Evolutionary conservation across 441 rosid species (phyloP), one percentile per base, ranked within the genome.

Genomic region (Manihot esculenta): DNA sequence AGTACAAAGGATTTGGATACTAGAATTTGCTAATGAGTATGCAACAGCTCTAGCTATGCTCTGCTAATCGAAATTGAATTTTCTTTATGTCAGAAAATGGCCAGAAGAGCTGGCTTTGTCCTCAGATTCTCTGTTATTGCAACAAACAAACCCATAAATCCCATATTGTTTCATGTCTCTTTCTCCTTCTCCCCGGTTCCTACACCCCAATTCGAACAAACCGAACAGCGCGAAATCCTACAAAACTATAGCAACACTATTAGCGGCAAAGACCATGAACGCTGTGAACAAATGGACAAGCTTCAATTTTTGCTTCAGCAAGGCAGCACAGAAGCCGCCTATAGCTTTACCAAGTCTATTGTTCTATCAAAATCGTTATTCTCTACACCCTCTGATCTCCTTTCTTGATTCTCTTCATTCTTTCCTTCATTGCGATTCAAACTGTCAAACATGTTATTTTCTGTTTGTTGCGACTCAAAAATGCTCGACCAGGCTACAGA

Each of bases 271-370:
- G 81, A 78, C 55, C 78, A 72, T 10, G 80, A 80, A 14, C 79
- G 82, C 78, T 64, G 55, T 23, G 88, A 81, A 20, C 85, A 75
- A 21, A 66, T 84, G 0, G 74, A 82, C 60, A 76, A 83, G 51
- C 84, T 90, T 48, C 84, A 82, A 47, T 56, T 76, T 59, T 82
- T 90, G 62, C 85, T 92, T 72, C 88, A 85, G 27, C 83, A 86
- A 64, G 81, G 82, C 27, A 79, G 84, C 53, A 58, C 68, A 2
- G 84, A 74, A 14, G 53, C 82, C 8, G 97, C 92, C 38, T 85
- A 84, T 62, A 64, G 51, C 3, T 78, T 80, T 66, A 70, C 80
- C 76, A 78, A 73, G 55, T 74, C 89, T 2, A 81, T 88, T 35
- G 24, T 84, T 55, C 79, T 63, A 23, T 71, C 89, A 11, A 76